Base-by-base conservation (phyloP, 163 green algal genomes). In the Chlorella variabilis region DNA sequence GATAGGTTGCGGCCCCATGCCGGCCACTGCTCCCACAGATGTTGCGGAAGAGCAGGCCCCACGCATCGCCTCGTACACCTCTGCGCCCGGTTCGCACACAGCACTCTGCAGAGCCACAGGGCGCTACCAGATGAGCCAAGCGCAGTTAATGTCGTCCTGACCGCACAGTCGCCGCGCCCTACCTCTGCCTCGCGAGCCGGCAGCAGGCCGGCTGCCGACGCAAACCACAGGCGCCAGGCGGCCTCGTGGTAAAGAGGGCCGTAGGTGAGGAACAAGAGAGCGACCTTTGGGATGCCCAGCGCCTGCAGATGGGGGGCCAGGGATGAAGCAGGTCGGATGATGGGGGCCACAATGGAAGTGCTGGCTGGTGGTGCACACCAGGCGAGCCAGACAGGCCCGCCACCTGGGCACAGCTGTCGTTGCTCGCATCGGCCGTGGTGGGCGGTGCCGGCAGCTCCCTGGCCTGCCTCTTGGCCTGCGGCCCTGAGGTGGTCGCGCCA, bases 221-320 rank as follows among this genome's bases (percentile, higher is more conserved):
- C 29, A 21, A 90, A 70, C 85, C 85, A 90, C 20, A 68, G 56
- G 45, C 36, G 33, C 85, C 85, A 90, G 27, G 54, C 63, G 9
- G 25, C 15, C 27, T 81, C 71, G 66, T 90, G 85, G 31, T 67
- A 48, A 23, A 89, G 51, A 15, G 80, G 18, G 17, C 78, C 78
- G 11, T 36, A 75, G 20, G 79, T 83, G 11, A 90, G 69, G 78
- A 90, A 89, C 27, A 90, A n/a, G 4, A 90, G 49, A 1, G 85
- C 85, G 0, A 90, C 85, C 82, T 74, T 87, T 18, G 29, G 41
- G 25, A 84, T 69, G 9, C 63, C 34, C 48, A 88, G 79, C 0
- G 73, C 79, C 73, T 85, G 56, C 11, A 34, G 49, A 9, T 38
- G 27, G 70, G 18, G 33, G 8, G 25, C 25, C n/a, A 77, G 48